phyloP scores from a whole-genome alignment of 257 asterid genomes.

The Solanum virginianum region DNA sequence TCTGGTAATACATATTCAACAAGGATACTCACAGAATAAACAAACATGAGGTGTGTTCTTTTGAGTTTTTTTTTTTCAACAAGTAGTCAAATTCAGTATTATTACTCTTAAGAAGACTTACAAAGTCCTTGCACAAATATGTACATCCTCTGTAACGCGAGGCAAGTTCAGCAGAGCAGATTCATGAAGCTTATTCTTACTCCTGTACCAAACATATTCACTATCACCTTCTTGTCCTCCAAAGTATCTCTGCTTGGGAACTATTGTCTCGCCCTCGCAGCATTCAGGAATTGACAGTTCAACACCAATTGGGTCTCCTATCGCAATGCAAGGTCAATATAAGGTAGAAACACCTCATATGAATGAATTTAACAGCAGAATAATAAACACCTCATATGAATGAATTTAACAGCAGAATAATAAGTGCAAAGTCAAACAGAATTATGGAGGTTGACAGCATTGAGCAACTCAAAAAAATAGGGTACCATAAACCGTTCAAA shows the following conservation, averaged over 20 bases:
- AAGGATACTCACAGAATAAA: not conserved
- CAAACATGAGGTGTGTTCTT: not conserved
- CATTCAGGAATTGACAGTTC: conserved; percentile 67
- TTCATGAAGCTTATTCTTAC: conserved; percentile 45
- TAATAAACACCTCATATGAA: not conserved
- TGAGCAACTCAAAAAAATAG: not conserved
- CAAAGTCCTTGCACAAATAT: conserved; percentile 41
- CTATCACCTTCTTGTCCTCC: conserved; percentile 92
- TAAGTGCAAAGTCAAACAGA: not conserved
- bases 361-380: not conserved
- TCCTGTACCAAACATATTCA: conserved; percentile 75
- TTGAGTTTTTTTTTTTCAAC: not conserved
- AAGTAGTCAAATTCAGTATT: not conserved
- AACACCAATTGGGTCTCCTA: conserved; percentile 80
- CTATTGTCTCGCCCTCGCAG: conserved; percentile 71
- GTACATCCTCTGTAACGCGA: conserved; percentile 31
- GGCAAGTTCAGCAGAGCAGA: conserved; percentile 51
- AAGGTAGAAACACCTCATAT: conserved; percentile 23
- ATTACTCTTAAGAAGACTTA: conserved; percentile 25
- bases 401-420: not conserved
- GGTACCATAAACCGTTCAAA: not conserved
- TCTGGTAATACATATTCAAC: conserved; percentile 27
- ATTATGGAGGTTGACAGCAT: not conserved
- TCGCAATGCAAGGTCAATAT: conserved; percentile 18
- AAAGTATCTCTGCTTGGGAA: conserved; percentile 59